Evolutionary conservation across 2,329 filamentous ascomycete genomes (phyloP), one percentile per base, ranked within the genome.

Genomic region (Gnomoniopsis sp.): DNA sequence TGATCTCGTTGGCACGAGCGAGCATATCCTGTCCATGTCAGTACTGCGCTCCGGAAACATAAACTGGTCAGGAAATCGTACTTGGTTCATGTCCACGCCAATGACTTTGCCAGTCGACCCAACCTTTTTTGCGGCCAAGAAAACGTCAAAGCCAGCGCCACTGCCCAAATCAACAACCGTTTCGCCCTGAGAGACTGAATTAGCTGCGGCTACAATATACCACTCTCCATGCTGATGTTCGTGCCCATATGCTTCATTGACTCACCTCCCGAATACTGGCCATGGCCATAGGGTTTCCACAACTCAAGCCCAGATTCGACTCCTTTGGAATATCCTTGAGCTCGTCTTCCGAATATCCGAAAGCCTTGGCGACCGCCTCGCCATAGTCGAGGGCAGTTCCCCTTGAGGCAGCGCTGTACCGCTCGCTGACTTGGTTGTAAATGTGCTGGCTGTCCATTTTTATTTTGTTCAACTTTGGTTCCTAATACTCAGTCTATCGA

Each of bases 1-100:
- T 75, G 66, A 82, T 84, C 3, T 68, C 64, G 30, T 75, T 71
- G 3, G 82, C 82, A 52, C 76, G 75, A 6, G 71, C 68, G 8
- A 86, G 74, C 82, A 87, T 87, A 61, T 81, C 76, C 81, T 84
- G 47, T 1, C 3, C 19, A 12, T 3, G 33, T 49, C 21, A 58
- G 57, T 49, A 30, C 12, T 34, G 22, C 17, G 2, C 17, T 12
- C 7, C 12, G 6, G 2, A 1, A 1, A 12, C 15, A 2, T 14
- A 30, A 6, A 17, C 11, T 17, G 46, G 23, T 26, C 3, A 14
- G 26, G 10, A 15, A 12, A 2, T n/a, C 12, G 4, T 63, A 80
- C 82, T 69, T 83, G 75, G 62, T 80, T 86, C 79, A 87, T 86
- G 64, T 87, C 83, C 4, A 87, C 71, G 8, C 84, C 84, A 51